These are phyloP conservation scores for Beauveria medogensis DNA, from an alignment of 2,329 filamentous ascomycete genomes.

Conservation along the genomic window DNA sequence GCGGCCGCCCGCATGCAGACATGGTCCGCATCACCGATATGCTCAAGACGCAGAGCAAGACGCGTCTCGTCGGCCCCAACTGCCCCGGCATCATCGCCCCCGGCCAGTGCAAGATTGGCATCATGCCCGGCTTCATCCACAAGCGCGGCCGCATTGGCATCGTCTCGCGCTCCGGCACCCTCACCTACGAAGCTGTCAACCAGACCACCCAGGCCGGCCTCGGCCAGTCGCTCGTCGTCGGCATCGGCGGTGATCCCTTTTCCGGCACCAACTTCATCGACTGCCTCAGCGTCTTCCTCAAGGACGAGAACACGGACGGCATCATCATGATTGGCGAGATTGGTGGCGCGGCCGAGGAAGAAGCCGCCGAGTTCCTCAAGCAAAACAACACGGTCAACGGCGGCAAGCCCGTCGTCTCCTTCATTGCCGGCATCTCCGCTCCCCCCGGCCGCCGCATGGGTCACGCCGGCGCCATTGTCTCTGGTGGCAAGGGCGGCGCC, in stretches of 20 bases:
- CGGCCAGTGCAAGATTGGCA: slow-evolving; percentile 99
- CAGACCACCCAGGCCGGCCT: slow-evolving; percentile 96
- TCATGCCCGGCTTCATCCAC: slow-evolving; percentile 99
- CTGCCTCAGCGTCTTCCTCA: slow-evolving; percentile 92
- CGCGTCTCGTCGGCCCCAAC: slow-evolving; percentile 92
- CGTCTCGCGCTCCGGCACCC: slow-evolving; percentile 93
- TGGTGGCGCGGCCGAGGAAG: slow-evolving; percentile 93
- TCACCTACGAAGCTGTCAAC: slow-evolving; percentile 99
- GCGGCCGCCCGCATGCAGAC: slow-evolving; percentile 44
- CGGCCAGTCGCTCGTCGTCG: slow-evolving; percentile 95
- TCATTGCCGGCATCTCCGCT: slow-evolving; percentile 97
- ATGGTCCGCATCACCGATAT: slow-evolving; percentile 99
- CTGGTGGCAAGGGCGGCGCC: slow-evolving; percentile 93
- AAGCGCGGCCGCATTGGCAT: slow-evolving; percentile 98
- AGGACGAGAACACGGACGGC: slow-evolving; percentile 93
- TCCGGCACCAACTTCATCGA: slow-evolving; percentile 99
- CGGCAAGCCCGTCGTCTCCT: slow-evolving; percentile 90
- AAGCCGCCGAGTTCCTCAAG: slow-evolving; percentile 93
- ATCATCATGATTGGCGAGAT: slow-evolving; percentile 99
- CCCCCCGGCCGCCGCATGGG: slow-evolving; percentile 96
- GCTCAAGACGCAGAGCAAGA: slow-evolving; percentile 96
- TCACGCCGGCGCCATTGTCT: slow-evolving; percentile 96
- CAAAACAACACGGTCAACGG: slow-evolving; percentile 78
- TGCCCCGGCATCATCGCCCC: slow-evolving; percentile 94
- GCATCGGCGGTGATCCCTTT: slow-evolving; percentile 98